Evolutionary conservation across 2,329 filamentous ascomycete species (phyloP), one percentile per base, ranked within the genome.

Genomic region (Cercospora janseana): DNA sequence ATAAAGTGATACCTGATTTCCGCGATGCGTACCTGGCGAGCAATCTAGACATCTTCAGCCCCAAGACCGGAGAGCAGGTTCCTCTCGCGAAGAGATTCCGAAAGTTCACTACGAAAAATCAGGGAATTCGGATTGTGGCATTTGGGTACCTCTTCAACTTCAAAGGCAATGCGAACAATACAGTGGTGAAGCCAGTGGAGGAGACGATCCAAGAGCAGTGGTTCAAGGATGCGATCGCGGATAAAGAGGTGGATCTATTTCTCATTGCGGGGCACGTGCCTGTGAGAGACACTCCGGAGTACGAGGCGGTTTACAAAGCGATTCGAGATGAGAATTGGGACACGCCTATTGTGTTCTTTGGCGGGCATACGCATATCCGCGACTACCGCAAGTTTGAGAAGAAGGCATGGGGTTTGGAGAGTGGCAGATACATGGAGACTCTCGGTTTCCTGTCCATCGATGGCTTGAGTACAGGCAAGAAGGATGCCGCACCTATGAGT

Each of bases 61-160:
- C 84, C 1, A 74, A 81, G 50, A 87, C 85, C 0, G 85, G 86
- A 13, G 76, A 88, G 56, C 76, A 80, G 32, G 79, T 86, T 44
- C 87, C 91, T 1, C 80, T 96, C 61, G 89, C 90, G 5, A 84
- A 83, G 60, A 80, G 91, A 8, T 97, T 85, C 70, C 85, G 86
- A 67, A 93, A 88, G 65, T 95, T 98, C 70, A 90, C 81, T 49
- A 98, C 93, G 4, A 90, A 91, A 75, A 89, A 94, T 59, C 88
- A 88, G 60, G 87, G 86, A 4, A 83, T 95, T 52, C 80, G 86
- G 12, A 82, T 98, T 51, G 75, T 95, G 41, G 88, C 92, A 0
- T 91, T 98, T 68, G 93, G 93, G 2, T 97, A 98, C 69, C 73
- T 98, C 3, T 98, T 96, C 69, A 84, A 98, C 71, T 98, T 98